Conservation (phyloP, 305 asterid species). For the Fraxinus xanthoxyloides region DNA sequence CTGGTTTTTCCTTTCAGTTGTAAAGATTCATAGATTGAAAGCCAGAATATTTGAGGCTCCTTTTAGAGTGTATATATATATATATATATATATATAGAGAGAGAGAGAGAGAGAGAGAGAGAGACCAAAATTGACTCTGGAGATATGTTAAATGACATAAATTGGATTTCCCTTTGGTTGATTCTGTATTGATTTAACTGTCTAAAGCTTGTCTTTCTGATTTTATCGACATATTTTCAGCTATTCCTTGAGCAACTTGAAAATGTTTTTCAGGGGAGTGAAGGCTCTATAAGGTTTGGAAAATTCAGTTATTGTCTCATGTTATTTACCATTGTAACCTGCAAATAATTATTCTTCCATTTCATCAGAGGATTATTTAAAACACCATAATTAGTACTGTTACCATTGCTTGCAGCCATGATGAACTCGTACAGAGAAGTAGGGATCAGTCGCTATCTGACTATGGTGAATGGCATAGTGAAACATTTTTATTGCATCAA, state of each 20-base stretch:
- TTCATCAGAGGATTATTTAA: neutral
- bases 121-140: neutral
- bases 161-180: neutral
- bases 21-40: neutral
- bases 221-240: slow-evolving; percentile 44
- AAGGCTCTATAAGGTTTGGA: slow-evolving; percentile 69
- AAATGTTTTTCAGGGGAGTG: slow-evolving; percentile 65
- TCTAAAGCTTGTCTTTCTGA: slow-evolving; percentile 23
- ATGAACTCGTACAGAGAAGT: slow-evolving; percentile 77
- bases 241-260: slow-evolving; percentile 91
- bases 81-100: too few relatives aligned
- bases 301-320: slow-evolving; percentile 13
- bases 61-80: too few relatives aligned
- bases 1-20: neutral
- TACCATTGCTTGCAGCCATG: slow-evolving; percentile 55
- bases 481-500: slow-evolving; percentile 16
- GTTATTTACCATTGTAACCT: slow-evolving; percentile 19
- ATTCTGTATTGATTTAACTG: slow-evolving; percentile 9
- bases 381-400: neutral
- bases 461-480: slow-evolving; percentile 60
- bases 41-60: neutral
- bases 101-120: neutral
- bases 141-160: neutral
- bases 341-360: neutral
- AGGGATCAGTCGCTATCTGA: slow-evolving; percentile 87